Percentiles rank a stretch among this genome's conserved stretches.
Evolutionary conservation across 441 rosid genomes (phyloP).

Genomic region (Euphorbia schlechtendalii): DNA sequence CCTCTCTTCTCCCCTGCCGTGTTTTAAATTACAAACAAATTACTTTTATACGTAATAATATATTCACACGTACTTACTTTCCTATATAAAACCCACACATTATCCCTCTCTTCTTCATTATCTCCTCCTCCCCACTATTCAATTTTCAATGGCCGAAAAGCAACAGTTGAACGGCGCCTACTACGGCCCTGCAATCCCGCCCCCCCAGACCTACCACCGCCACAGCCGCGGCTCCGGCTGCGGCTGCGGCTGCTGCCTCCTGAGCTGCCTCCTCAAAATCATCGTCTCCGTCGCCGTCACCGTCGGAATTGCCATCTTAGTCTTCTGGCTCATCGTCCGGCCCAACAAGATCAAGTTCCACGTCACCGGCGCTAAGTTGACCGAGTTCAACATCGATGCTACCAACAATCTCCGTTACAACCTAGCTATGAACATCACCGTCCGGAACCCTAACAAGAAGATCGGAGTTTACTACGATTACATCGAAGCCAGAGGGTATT

Average conservation of each 20-base stretch:
- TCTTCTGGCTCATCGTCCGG: constrained; percentile 15
- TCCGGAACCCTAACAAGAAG: constrained; percentile 4
- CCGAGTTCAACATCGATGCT: constrained; percentile 1
- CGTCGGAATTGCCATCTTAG: not conserved
- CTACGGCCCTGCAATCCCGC: constrained; percentile 27
- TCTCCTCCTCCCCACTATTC: not conserved
- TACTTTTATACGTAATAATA: too few species aligned
- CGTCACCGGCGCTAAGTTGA: constrained; percentile 8
- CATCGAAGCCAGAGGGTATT: not conserved
- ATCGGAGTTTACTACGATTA: constrained; percentile 2
- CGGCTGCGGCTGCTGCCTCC: constrained; percentile 31
- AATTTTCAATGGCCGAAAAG: constrained; percentile 20
- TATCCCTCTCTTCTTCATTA: not conserved
- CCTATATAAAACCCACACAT: constrained; percentile 10
- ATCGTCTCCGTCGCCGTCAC: not conserved
- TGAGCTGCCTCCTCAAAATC: constrained; percentile 14
- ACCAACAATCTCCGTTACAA: constrained; percentile 2
- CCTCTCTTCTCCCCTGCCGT: too few species aligned
- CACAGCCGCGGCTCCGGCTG: constrained; percentile 47
- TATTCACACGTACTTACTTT: not conserved
- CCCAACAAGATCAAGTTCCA: constrained; percentile 13
- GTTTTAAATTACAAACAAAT: too few species aligned
- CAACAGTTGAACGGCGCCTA: constrained; percentile 24
- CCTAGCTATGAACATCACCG: not conserved
- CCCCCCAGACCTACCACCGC: constrained; percentile 36